Base-by-base conservation (phyloP, 208 protist species). In the Trypanosoma rangeli region DNA sequence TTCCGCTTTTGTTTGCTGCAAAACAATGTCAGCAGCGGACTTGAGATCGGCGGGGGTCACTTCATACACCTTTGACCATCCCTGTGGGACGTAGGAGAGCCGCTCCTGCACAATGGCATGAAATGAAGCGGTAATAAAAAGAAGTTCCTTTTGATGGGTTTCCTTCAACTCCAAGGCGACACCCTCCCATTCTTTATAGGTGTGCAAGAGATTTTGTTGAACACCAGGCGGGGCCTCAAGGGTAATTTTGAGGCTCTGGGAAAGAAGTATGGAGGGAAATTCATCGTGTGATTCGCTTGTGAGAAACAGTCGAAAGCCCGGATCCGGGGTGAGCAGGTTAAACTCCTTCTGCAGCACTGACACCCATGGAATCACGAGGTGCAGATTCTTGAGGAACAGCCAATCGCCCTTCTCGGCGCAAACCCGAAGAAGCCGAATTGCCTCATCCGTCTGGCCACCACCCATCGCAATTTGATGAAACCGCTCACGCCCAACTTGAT, bases 41-140 rank as follows among this genome's bases (percentile, higher is more conserved):
- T 97, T 94, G 1, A 99, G 80, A 81, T 99, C 98, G 1, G 97
- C 81, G 12, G 84, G 76, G 0, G 94, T 97, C 57, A 99, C 97
- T 80, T 99, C 98, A 84, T 99, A 99, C 66, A 93, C 93, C 76
- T 98, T 98, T 37, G 93, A 92, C 97, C 97, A 99, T 10, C 98
- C 98, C 62, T 99, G 98, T 29, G 98, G 98, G 20, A 98, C 91
- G 83, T 98, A 99, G 1, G 92, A 97, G 64, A 96, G 88, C 7
- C 98, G 87, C 77, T 99, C 98, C 79, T 99, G 98, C 48, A 99
- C 75, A 44, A 99, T 75, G 7, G 94, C 96, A 72, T 99, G 98
- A 68, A 99, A 97, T 46, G 89, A 94, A 1, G 97, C 94, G 10
- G 97, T 82, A 24, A 96, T 83, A 74, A 99, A 98, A 54, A 98